A percentile compares a stretch with the other conserved stretches of the same genome.
phyloP scores from a whole-genome alignment of 257 asterid species.

The Euphrasia confusa region DNA sequence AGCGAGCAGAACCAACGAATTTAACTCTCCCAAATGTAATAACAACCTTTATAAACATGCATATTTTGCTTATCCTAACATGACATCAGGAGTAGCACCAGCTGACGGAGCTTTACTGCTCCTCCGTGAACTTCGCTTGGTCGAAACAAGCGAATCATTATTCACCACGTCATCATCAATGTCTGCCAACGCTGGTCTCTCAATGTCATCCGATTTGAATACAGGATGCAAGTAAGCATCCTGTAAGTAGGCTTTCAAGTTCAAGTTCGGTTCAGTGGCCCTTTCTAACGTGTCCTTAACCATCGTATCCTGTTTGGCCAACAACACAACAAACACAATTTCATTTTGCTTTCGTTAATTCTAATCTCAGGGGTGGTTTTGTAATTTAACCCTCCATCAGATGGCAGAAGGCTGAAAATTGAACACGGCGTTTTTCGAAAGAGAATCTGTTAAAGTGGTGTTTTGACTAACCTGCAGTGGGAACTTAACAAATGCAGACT shows the following conservation, averaged over 20 bases:
- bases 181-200: constrained; percentile 18
- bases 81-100: constrained; percentile 31
- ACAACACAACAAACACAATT: constrained; percentile 14
- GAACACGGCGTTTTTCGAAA: neutral
- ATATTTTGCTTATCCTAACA: constrained; percentile 7
- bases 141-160: constrained; percentile 48
- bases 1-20: constrained; percentile 19
- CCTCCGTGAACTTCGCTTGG: constrained; percentile 49
- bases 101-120: constrained; percentile 35
- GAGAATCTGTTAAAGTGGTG: constrained; percentile 9
- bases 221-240: constrained; percentile 64
- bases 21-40: neutral
- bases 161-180: constrained; percentile 43
- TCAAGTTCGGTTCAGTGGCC: constrained; percentile 62
- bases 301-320: constrained; percentile 55
- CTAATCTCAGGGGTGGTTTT: neutral
- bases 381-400: neutral
- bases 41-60: neutral
- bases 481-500: constrained; percentile 67
- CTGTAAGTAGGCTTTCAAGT: constrained; percentile 52
- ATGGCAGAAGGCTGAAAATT: neutral
- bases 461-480: constrained; percentile 68
- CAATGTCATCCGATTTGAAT: constrained; percentile 40
- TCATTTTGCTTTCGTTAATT: neutral
- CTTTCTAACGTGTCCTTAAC: constrained; percentile 62